Conservation (phyloP, 2,329 filamentous ascomycete genomes). For the Verticillium dahliae region DNA sequence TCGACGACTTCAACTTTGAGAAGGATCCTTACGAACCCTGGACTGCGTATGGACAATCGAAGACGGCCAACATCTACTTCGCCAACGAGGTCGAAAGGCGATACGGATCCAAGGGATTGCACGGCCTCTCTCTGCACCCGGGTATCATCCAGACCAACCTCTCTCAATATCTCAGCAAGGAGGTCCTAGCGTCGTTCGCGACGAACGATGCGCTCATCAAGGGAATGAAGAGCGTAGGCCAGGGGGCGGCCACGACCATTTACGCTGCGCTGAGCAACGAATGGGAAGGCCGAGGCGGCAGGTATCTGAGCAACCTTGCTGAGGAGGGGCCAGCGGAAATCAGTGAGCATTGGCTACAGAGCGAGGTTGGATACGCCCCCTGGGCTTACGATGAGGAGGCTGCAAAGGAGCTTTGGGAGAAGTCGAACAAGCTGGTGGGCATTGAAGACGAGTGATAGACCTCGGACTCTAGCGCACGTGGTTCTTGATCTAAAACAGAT, state of each 20-base stretch:
- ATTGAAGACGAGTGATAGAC: too few species aligned
- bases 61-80: conserved; percentile 23
- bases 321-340: neutral
- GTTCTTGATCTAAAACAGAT: too few species aligned
- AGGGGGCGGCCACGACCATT: conserved; percentile 34
- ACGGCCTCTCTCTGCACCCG: conserved; percentile 34
- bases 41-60: conserved; percentile 23
- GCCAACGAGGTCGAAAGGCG: conserved; percentile 10
- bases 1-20: conserved; percentile 19
- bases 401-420: too few species aligned
- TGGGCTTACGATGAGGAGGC: too few species aligned
- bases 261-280: conserved; percentile 27
- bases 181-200: neutral
- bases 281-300: conserved; percentile 30
- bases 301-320: conserved; percentile 19
- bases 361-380: too few species aligned
- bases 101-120: conserved; percentile 24
- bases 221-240: conserved; percentile 15
- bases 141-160: conserved; percentile 25
- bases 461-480: too few species aligned
- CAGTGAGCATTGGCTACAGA: too few species aligned
- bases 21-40: conserved; percentile 14
- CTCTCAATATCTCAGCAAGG: neutral
- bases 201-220: neutral
- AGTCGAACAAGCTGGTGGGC: too few species aligned